Evolutionary conservation across 2,329 filamentous ascomycete genomes (phyloP), one percentile per base, ranked within the genome.

Genomic region (Trichoderma afroharzianum): DNA sequence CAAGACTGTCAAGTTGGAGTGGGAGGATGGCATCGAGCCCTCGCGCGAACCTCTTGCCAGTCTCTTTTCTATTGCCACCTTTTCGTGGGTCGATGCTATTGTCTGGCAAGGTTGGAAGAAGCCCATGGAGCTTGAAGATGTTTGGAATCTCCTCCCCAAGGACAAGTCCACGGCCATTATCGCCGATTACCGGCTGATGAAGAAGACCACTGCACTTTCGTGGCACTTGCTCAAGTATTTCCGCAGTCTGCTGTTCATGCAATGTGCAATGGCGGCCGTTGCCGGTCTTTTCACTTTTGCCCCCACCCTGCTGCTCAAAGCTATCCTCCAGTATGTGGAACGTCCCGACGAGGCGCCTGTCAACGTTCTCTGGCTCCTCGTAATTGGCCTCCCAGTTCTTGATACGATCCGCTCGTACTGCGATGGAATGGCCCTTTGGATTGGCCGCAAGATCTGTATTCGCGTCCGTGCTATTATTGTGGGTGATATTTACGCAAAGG

Each of bases 401-500:
- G 94, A 96, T 72, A 87, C 93, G 53, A 83, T 96, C 28, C 92
- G 94, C 72, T 96, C 95, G 6, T 85, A 97, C 26, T 91, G 91
- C 36, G 94, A 96, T 80, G 93, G 92, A 24, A 93, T 96, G 80
- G 93, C 94, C 9, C 86, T 99, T 0, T 99, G 93, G 93, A 92
- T 97, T 72, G 96, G 96, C 18, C 92, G 96, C 70, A 97, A 94
- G 81, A 93, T 98, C 73, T 98, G 95, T 82, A 95, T 99, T 76
- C 92, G 94, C 73, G 87, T 98, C 57, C 92, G 95, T 74, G 95
- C 96, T 64, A 96, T 99, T 78, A 94, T 99, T 73, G 94, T 99
- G 75, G 96, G 96, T 70, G 96, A 99, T 78, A 96, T 99, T 61
- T 99, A 99, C 80, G 93, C 94, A 71, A 99, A 99, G 83, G 94